A percentile compares a stretch with the other conserved stretches of the same genome.
These are phyloP conservation scores for Diplodia sapinea DNA, from an alignment of 2,329 filamentous ascomycete genomes.

Conservation along the genomic window DNA sequence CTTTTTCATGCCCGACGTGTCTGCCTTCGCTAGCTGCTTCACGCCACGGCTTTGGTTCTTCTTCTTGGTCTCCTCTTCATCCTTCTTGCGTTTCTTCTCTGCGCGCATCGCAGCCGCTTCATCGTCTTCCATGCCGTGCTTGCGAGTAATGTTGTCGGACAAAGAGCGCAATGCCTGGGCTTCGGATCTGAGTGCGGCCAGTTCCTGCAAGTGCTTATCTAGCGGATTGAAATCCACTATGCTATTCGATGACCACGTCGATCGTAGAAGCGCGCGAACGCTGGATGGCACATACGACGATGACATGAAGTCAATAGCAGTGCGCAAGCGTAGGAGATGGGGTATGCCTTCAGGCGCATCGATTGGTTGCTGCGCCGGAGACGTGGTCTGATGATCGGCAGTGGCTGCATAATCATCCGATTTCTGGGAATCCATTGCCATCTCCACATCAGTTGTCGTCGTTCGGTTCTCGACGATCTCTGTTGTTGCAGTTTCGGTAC, in stretches of 20 bases:
- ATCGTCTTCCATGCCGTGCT: constrained; percentile 69
- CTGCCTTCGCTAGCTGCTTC: constrained; percentile 83
- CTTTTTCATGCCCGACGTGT: constrained; percentile 94
- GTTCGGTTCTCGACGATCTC: constrained; percentile 31
- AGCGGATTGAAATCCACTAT: constrained; percentile 72
- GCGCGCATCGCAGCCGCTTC: constrained; percentile 63
- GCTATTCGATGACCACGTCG: constrained; percentile 51
- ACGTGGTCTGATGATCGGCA: constrained; percentile 33
- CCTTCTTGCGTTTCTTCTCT: constrained; percentile 83
- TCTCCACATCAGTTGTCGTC: constrained; percentile 47
- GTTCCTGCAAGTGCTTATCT: constrained; percentile 68
- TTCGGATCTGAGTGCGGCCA: constrained; percentile 73
- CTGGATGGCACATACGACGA: constrained; percentile 61
- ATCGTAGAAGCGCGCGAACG: constrained; percentile 53
- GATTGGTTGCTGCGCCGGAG: constrained; percentile 34
- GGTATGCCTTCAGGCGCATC: constrained; percentile 54
- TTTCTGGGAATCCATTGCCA: constrained; percentile 35
- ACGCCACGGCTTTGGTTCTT: constrained; percentile 80
- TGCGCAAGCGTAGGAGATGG: constrained; percentile 67
- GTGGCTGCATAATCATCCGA: constrained; percentile 34
- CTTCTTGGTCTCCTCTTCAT: constrained; percentile 87
- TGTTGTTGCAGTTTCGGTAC: constrained; percentile 40
- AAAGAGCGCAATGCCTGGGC: constrained; percentile 71
- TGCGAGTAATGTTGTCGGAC: constrained; percentile 70
- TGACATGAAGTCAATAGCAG: constrained; percentile 69